Percentiles rank a stretch among this genome's conserved stretches.
Evolutionary conservation across 805 yeast species (phyloP).

Genomic region (Lipomyces starkeyi): DNA sequence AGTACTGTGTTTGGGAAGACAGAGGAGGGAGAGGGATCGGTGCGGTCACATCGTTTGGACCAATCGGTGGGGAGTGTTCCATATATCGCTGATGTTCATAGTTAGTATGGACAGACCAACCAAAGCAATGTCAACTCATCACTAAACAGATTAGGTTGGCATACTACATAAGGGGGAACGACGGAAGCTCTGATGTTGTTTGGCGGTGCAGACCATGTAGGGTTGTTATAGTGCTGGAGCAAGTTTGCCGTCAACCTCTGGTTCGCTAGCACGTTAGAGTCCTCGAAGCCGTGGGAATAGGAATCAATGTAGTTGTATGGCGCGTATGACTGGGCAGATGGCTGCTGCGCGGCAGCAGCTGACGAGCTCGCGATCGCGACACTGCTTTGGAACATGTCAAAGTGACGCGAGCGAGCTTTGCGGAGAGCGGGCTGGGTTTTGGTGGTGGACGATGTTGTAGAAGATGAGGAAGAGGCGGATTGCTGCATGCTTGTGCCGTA

Average conservation of each 20-base stretch:
- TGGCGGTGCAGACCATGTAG: background rate
- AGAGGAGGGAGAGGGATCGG: constrained; percentile 14
- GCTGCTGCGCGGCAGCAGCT: background rate
- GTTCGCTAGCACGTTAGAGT: background rate
- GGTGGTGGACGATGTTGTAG: constrained; percentile 13
- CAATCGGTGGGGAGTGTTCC: constrained; percentile 28
- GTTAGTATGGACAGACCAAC: background rate
- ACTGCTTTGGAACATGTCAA: constrained; percentile 31
- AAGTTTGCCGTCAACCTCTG: background rate
- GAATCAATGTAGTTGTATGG: constrained; percentile 1
- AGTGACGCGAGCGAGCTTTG: constrained; percentile 36
- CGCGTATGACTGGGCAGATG: background rate
- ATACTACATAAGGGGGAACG: constrained; percentile 2
- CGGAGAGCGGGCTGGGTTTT: constrained; percentile 19
- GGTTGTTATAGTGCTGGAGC: background rate
- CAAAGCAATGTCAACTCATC: too few relatives aligned
- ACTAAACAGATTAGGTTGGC: background rate
- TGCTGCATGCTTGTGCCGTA: constrained; percentile 4
- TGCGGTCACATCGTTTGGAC: constrained; percentile 15
- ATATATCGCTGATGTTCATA: constrained; percentile 13
- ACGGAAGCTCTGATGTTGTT: background rate
- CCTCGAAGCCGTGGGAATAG: background rate
- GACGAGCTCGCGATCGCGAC: constrained; percentile 17
- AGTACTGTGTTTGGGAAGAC: constrained; percentile 6
- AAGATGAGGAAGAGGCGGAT: constrained; percentile 11